These are phyloP conservation scores for Xylariaceae sp. DNA, from an alignment of 2,329 filamentous ascomycete species.

Conservation along the genomic window DNA sequence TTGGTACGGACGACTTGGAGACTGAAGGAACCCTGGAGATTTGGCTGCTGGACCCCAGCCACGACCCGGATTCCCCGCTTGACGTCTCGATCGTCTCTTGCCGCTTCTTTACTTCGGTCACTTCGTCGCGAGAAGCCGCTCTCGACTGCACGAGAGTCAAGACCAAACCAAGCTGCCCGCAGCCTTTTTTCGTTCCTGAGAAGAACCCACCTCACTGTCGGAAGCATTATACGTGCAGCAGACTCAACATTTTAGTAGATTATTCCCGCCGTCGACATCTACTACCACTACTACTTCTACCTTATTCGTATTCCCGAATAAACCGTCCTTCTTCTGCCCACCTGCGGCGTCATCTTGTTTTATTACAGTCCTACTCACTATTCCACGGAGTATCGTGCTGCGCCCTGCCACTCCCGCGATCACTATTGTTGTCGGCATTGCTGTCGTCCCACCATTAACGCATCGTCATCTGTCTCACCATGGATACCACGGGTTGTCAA, in stretches of 20 bases:
- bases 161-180: neutral
- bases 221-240: neutral
- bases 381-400: neutral
- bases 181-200: neutral
- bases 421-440: neutral
- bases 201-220: conserved; percentile 1
- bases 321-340: neutral
- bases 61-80: conserved; percentile 14
- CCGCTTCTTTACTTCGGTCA: conserved; percentile 7
- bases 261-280: too few relatives aligned
- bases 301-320: neutral
- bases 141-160: neutral
- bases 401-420: neutral
- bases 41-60: conserved; percentile 22
- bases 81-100: conserved; percentile 5
- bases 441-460: neutral
- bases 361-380: neutral
- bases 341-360: neutral
- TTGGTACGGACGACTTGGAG: conserved; percentile 9
- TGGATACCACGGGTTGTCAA: conserved; percentile 12
- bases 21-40: conserved; percentile 14
- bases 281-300: neutral
- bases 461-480: neutral
- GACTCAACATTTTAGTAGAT: neutral
- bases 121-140: conserved; percentile 10